These are phyloP conservation scores for Lagenaria siceraria DNA, from an alignment of 306 rosid species.

Conservation along the genomic window DNA sequence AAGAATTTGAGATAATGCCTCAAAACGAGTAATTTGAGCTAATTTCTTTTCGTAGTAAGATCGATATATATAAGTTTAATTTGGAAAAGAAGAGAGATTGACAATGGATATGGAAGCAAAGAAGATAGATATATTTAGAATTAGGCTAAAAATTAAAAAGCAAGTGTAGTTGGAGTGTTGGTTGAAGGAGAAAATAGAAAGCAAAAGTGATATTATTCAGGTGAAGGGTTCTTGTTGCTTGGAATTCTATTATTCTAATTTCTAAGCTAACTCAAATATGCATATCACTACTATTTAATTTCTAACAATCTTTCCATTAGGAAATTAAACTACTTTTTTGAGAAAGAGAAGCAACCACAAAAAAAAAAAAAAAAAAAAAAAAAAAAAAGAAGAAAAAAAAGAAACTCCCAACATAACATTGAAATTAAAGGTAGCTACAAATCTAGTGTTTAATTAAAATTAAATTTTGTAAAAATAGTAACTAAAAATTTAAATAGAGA, in stretches of 20 bases:
- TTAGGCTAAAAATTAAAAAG: not conserved
- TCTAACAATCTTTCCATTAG: not conserved
- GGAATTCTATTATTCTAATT: not conserved
- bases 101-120: not conserved
- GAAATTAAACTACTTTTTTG: not conserved
- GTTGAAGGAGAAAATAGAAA: not conserved
- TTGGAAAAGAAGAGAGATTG: not conserved
- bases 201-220: not conserved
- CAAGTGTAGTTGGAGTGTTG: not conserved
- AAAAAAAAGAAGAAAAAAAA: too few relatives aligned
- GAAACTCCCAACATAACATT: not conserved
- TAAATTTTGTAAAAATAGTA: not conserved
- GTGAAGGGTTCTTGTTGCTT: slow-evolving; percentile 2
- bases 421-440: not conserved
- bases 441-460: not conserved
- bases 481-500: not conserved
- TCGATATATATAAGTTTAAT: not conserved
- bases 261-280: not conserved
- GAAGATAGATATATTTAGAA: not conserved
- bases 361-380: not conserved
- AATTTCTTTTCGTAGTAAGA: too few relatives aligned
- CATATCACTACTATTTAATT: not conserved
- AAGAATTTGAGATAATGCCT: too few relatives aligned
- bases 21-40: too few relatives aligned
- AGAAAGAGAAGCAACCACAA: not conserved